Conservation (phyloP, 352 stramenopile genomes). For the Phytophthora capsici region DNA sequence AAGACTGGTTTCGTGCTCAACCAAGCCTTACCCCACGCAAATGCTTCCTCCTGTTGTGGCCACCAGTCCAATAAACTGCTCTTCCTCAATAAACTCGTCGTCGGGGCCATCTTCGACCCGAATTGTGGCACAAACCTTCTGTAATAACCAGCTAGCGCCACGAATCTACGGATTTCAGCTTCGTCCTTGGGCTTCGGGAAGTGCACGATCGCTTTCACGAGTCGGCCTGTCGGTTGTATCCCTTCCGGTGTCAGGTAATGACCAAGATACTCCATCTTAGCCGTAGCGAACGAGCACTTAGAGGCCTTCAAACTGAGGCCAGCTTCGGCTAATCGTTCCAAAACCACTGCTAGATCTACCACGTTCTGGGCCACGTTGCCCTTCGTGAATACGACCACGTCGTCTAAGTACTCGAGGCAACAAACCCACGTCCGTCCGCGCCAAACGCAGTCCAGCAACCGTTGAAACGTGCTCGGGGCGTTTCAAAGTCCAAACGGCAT, state of each 20-base stretch:
- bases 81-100: conserved; percentile 33
- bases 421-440: conserved; percentile 23
- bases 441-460: conserved; percentile 32
- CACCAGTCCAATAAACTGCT: conserved; percentile 24
- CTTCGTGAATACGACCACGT: conserved; percentile 35
- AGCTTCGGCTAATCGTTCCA: background rate
- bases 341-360: conserved; percentile 21
- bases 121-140: conserved; percentile 28
- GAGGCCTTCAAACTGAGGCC: conserved; percentile 21
- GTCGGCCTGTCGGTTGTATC: conserved; percentile 1
- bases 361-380: conserved; percentile 15
- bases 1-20: conserved; percentile 8
- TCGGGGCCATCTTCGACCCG: conserved; percentile 9
- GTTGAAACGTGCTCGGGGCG: conserved; percentile 29
- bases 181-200: conserved; percentile 18
- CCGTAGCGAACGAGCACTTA: conserved; percentile 29
- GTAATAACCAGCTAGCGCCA: conserved; percentile 38
- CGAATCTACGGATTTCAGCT: conserved; percentile 17
- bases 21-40: conserved; percentile 23
- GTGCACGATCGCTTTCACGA: conserved; percentile 3
- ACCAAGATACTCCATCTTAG: conserved; percentile 29
- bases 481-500: conserved; percentile 36
- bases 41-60: conserved; percentile 14
- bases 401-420: conserved; percentile 34
- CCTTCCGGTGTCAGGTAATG: conserved; percentile 23